Evolutionary conservation across 1,284 basidiomycete genomes (phyloP), one percentile per base, ranked within the genome.

Genomic region (Sporisorium iseilematis-ciliati): DNA sequence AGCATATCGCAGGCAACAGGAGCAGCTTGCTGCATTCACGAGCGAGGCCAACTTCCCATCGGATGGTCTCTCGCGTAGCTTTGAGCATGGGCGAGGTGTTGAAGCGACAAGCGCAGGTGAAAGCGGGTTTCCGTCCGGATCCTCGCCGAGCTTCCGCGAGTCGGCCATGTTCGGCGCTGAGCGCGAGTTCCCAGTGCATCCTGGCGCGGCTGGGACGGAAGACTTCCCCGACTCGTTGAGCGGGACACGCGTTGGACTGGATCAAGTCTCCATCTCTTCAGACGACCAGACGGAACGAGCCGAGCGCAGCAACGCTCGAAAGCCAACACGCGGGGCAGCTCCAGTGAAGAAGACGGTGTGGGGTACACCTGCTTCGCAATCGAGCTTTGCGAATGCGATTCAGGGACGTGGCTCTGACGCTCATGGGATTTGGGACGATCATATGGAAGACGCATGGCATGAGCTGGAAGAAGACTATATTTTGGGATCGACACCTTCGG

Each of bases 391-490:
- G 18, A 65, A 62, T 26, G 70, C 76, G 20, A 66, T 79, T 8
- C 77, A 77, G 54, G 57, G 66, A 25, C 56, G 51, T 18, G 41
- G 55, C 8, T 54, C 57, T 2, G 76, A 65, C 29, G 67, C 58
- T 7, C 57, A 65, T 12, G 68, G 65, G 1, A 33, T 67, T 8
- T 68, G 77, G 64, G 73, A 78, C 40, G 69, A 74, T n/a, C 54
- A 75, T 20, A 76, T 81, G 58, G 83, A 83, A 18, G 83, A 84
- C 31, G 82, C 82, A 18, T 84, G 82, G 82, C 73, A 77, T 21
- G 80, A 83, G 65, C 65, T 84, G 18, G 83, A 84, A 50, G 81
- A 82, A 26, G 81, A 81, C 29, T 80, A 72, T n/a, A 80, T 81
- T 48, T 41, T 81, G n/a, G 78, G 79, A 21, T 72, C 74, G 3